These are phyloP conservation scores for Niebla homalea DNA, from an alignment of 495 filamentous ascomycete species.

Conservation along the genomic window DNA sequence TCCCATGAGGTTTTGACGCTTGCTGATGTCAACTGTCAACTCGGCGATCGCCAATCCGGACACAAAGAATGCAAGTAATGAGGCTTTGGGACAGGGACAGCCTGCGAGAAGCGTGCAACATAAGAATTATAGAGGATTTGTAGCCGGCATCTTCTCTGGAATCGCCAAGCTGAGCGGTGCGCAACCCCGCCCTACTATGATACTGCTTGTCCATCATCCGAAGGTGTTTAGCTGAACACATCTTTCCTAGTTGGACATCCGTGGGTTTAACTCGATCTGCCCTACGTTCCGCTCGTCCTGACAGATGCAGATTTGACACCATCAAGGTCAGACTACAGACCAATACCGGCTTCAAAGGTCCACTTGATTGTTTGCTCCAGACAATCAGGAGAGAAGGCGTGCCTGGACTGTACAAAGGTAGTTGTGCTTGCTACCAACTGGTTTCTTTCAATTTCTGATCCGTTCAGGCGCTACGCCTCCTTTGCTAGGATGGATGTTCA, in stretches of 20 bases:
- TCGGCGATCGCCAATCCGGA: slow-evolving; percentile 11
- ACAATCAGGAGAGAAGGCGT: slow-evolving; percentile 71
- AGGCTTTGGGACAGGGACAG: slow-evolving; percentile 11
- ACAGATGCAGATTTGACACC: slow-evolving; percentile 59
- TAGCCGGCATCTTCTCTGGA: slow-evolving; percentile 85
- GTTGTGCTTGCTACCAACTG: slow-evolving; percentile 15
- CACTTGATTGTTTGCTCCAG: slow-evolving; percentile 70
- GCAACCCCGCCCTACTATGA: slow-evolving; percentile 12
- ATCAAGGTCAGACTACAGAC: slow-evolving; percentile 94
- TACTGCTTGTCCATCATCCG: too few relatives aligned
- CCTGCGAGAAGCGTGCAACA: slow-evolving; percentile 7
- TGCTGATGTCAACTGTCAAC: slow-evolving; percentile 8
- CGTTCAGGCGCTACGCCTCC: slow-evolving; percentile 56
- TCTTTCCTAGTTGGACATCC: slow-evolving; percentile 47
- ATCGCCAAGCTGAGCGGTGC: slow-evolving; percentile 79
- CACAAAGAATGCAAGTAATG: slow-evolving; percentile 9
- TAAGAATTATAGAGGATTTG: slow-evolving; percentile 75
- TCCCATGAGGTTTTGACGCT: too few relatives aligned
- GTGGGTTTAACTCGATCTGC: slow-evolving; percentile 24
- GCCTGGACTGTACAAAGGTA: slow-evolving; percentile 68
- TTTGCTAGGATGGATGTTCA: slow-evolving; percentile 93
- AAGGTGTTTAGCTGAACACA: too few relatives aligned
- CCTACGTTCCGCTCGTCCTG: slow-evolving; percentile 31
- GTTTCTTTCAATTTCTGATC: too few relatives aligned
- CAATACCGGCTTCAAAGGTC: slow-evolving; percentile 70